A percentile compares a stretch with the other conserved stretches of the same genome.
Conservation (phyloP, 805 yeast species). For the Schwanniomyces occidentalis region DNA sequence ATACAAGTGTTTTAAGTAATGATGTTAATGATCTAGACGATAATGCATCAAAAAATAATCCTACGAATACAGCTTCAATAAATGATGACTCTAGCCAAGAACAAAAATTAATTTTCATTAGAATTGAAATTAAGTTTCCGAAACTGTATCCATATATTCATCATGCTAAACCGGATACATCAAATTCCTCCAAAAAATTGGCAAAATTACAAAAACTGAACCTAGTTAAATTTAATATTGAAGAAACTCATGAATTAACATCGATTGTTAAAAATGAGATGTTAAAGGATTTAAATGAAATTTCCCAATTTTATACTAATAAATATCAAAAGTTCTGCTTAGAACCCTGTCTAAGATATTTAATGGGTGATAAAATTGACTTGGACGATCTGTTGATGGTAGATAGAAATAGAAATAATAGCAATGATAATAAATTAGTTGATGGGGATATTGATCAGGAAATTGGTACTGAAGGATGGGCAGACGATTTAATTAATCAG, state of each 20-base stretch:
- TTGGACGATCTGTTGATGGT: conserved; percentile 34
- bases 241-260: conserved; percentile 73
- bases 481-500: conserved; percentile 39
- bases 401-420: conserved; percentile 17
- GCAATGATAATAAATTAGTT: conserved; percentile 25
- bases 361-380: conserved; percentile 77
- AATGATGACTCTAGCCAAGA: conserved; percentile 44
- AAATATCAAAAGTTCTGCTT: conserved; percentile 63
- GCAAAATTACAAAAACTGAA: conserved; percentile 21
- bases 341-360: conserved; percentile 73
- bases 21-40: conserved; percentile 6
- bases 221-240: conserved; percentile 55
- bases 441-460: conserved; percentile 24
- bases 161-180: conserved; percentile 33
- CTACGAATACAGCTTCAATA: not conserved
- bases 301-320: conserved; percentile 56
- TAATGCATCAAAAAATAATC: conserved; percentile 1
- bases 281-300: conserved; percentile 49
- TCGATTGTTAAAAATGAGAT: conserved; percentile 52
- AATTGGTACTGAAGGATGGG: conserved; percentile 44
- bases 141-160: conserved; percentile 64
- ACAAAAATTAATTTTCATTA: conserved; percentile 54
- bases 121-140: conserved; percentile 74
- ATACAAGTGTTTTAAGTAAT: conserved; percentile 3
- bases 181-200: conserved; percentile 12